A percentile compares a stretch with the other conserved stretches of the same genome.
Evolutionary conservation across 208 protist genomes (phyloP).

Genomic region (Acanthamoeba royreba): DNA sequence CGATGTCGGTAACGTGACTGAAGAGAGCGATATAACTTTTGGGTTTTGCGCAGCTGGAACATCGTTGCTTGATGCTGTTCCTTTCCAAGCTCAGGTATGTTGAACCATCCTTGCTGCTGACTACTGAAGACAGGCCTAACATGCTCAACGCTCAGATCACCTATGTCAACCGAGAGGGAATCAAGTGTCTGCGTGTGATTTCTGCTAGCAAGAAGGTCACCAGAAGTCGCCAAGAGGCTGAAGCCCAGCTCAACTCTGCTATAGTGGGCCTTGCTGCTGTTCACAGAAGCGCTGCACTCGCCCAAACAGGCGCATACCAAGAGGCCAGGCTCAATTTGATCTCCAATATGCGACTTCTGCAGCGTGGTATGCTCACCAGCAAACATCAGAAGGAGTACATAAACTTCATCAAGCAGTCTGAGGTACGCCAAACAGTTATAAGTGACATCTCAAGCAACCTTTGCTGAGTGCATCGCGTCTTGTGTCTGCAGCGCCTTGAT

Average conservation of each 20-base stretch:
- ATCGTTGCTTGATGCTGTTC: not conserved
- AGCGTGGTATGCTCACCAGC: slow-evolving; percentile 16
- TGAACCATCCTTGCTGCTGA: not conserved
- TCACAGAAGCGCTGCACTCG: not conserved
- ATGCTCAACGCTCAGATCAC: not conserved
- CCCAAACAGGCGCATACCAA: slow-evolving; percentile 39
- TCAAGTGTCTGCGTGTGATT: not conserved
- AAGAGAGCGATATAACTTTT: slow-evolving; percentile 48
- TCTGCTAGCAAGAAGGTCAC: not conserved
- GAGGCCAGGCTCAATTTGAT: slow-evolving; percentile 37
- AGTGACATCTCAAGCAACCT: not conserved
- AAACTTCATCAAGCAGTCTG: not conserved
- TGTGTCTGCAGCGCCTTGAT: not conserved
- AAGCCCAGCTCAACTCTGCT: not conserved
- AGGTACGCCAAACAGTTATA: not conserved
- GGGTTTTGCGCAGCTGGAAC: not conserved
- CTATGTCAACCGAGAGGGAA: not conserved
- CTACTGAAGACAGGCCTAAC: not conserved
- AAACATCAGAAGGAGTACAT: slow-evolving; percentile 19
- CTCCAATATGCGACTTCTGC: slow-evolving; percentile 21
- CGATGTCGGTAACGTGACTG: slow-evolving; percentile 44
- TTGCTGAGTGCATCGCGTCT: not conserved
- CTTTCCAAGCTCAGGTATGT: slow-evolving; percentile 11
- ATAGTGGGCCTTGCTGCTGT: not conserved
- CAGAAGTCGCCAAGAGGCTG: not conserved